Conservation (phyloP, 345 rosid species). For the Euphorbia pulcherrima region DNA sequence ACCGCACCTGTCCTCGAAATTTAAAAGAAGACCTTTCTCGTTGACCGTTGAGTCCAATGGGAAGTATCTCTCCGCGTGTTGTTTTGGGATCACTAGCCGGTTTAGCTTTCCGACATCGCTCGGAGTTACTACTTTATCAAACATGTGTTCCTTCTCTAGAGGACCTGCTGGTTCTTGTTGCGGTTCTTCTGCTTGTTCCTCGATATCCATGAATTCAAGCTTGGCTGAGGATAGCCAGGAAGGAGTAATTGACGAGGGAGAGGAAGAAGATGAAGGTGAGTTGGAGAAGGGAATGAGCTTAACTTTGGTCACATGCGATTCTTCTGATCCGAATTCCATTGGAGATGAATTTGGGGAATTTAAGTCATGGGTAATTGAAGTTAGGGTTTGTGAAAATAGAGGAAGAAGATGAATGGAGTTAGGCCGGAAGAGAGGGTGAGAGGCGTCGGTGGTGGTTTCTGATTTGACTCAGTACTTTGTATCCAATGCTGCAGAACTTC, state of each 20-base stretch:
- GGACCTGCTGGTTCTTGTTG: no score
- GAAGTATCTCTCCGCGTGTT: conserved; percentile 76
- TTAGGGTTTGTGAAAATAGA: conserved; percentile 14
- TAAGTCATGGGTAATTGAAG: not conserved
- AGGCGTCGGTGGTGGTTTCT: conserved; percentile 21
- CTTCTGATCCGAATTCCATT: conserved; percentile 39
- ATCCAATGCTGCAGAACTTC: not conserved
- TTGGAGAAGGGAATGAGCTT: conserved; percentile 26
- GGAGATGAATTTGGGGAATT: no score
- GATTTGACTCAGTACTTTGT: conserved; percentile 18
- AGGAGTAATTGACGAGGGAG: no score
- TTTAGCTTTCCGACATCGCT: conserved; percentile 69
- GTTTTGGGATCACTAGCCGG: conserved; percentile 56
- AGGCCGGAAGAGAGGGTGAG: conserved; percentile 4
- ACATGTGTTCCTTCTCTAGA: conserved; percentile 50
- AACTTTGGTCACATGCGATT: conserved; percentile 24
- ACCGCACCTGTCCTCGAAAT: conserved; percentile 76
- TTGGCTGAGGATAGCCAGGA: conserved; percentile 10
- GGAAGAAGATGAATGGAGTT: no score
- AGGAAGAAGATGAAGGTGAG: conserved; percentile 25
- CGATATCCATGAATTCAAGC: conserved; percentile 19
- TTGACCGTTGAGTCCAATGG: conserved; percentile 68
- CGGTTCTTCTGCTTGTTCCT: no score
- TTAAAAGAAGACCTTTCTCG: conserved; percentile 76
- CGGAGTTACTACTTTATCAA: conserved; percentile 59